Percentiles rank a stretch among this genome's conserved stretches.
Conservation (phyloP, 371 early-diverging fungal genomes). For the Mucor piriformis region DNA sequence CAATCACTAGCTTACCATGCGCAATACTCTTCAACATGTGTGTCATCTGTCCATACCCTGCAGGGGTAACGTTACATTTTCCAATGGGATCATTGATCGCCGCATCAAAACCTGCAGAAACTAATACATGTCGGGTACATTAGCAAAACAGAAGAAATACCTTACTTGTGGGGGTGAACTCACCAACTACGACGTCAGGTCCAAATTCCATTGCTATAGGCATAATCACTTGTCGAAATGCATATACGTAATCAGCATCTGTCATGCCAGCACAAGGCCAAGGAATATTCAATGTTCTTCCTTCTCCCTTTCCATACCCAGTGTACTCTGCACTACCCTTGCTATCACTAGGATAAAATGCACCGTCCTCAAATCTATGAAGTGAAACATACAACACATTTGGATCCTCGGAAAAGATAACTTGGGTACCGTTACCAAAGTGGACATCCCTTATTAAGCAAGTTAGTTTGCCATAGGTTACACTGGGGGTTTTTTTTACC, state of each 20-base stretch:
- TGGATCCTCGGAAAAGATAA: conserved; percentile 74
- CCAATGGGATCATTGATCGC: conserved; percentile 87
- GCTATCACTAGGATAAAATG: conserved; percentile 75
- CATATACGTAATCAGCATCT: conserved; percentile 87
- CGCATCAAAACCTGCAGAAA: conserved; percentile 93
- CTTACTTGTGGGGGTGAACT: conserved; percentile 4
- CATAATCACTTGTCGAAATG: conserved; percentile 77
- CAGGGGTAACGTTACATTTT: conserved; percentile 80
- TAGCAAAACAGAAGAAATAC: not conserved
- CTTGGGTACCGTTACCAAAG: conserved; percentile 93
- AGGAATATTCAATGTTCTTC: conserved; percentile 88
- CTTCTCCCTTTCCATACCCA: conserved; percentile 69
- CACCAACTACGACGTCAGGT: conserved; percentile 83
- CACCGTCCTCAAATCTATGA: conserved; percentile 80
- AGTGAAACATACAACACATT: conserved; percentile 84
- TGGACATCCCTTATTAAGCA: conserved; percentile 80
- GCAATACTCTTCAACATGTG: conserved; percentile 73
- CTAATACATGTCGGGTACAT: conserved; percentile 24
- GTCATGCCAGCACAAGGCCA: conserved; percentile 81
- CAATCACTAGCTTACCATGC: conserved; percentile 74
- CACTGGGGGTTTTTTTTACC: no score
- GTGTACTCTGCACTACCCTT: conserved; percentile 58
- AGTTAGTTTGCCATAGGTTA: no score
- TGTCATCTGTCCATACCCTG: conserved; percentile 87
- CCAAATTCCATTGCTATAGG: conserved; percentile 83